Evolutionary conservation across 1,284 basidiomycete genomes (phyloP).

Genomic region (Austropuccinia psidii): DNA sequence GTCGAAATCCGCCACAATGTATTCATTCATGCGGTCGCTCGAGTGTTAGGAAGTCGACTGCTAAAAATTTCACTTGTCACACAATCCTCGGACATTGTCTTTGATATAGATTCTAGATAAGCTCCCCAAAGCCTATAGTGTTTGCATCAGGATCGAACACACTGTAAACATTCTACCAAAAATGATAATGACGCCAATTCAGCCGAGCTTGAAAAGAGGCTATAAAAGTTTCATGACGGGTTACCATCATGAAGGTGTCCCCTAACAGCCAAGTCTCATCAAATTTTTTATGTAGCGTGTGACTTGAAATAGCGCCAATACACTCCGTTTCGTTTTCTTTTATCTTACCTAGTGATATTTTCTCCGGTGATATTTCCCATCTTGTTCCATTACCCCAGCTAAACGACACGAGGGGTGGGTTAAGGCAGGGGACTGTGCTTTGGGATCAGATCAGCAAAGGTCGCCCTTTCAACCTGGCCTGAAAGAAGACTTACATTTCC

Average conservation of each 20-base stretch:
- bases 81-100: not conserved
- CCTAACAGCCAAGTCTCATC: constrained; percentile 22
- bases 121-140: constrained; percentile 8
- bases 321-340: not conserved
- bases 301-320: constrained; percentile 29
- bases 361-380: constrained; percentile 8
- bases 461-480: no score
- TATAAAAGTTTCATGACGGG: not conserved
- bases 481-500: constrained; percentile 14
- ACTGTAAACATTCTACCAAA: constrained; percentile 22
- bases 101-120: not conserved
- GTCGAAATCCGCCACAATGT: no score
- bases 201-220: not conserved
- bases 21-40: no score
- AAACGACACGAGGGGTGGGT: not conserved
- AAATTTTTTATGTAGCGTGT: not conserved
- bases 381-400: constrained; percentile 19
- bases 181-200: not conserved
- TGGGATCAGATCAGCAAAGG: not conserved
- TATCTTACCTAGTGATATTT: constrained; percentile 4
- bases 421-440: constrained; percentile 11
- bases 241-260: constrained; percentile 29
- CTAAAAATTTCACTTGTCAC: no score
- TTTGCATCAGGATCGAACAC: constrained; percentile 7
- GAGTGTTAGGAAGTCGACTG: no score